These are phyloP conservation scores for Senna tora DNA, from an alignment of 306 rosid genomes.

Conservation along the genomic window DNA sequence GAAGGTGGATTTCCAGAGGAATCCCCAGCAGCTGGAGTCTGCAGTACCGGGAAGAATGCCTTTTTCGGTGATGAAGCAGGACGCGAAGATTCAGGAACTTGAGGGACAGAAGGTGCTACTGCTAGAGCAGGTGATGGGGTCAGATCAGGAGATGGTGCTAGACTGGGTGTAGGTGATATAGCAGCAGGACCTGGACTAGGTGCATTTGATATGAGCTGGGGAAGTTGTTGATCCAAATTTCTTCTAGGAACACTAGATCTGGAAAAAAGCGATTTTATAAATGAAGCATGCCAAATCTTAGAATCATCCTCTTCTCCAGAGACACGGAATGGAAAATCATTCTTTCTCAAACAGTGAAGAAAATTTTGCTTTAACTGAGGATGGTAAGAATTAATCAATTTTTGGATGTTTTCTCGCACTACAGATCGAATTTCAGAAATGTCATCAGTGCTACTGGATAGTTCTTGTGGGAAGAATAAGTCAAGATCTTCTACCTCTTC, in stretches of 20 bases:
- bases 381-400: slow-evolving; percentile 48
- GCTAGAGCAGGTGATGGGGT: slow-evolving; percentile 8
- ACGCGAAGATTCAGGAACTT: slow-evolving; percentile 15
- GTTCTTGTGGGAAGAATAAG: slow-evolving; percentile 51
- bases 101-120: background rate
- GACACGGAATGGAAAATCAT: slow-evolving; percentile 37
- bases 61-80: slow-evolving; percentile 31
- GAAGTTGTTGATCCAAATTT: slow-evolving; percentile 49
- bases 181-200: slow-evolving; percentile 34
- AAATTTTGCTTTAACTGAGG: slow-evolving; percentile 59
- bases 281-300: slow-evolving; percentile 49
- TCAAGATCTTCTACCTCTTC: slow-evolving; percentile 48
- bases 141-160: background rate
- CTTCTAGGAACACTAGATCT: slow-evolving; percentile 53
- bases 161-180: slow-evolving; percentile 29
- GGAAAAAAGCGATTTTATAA: slow-evolving; percentile 44
- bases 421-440: slow-evolving; percentile 43
- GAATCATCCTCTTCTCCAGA: slow-evolving; percentile 60
- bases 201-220: slow-evolving; percentile 36
- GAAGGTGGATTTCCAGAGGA: slow-evolving; percentile 23
- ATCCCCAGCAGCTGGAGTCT: background rate
- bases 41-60: slow-evolving; percentile 13
- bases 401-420: slow-evolving; percentile 49
- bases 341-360: slow-evolving; percentile 68
- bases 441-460: slow-evolving; percentile 37